Conservation (phyloP, 1,284 basidiomycete genomes). For the Porodaedalea pini region DNA sequence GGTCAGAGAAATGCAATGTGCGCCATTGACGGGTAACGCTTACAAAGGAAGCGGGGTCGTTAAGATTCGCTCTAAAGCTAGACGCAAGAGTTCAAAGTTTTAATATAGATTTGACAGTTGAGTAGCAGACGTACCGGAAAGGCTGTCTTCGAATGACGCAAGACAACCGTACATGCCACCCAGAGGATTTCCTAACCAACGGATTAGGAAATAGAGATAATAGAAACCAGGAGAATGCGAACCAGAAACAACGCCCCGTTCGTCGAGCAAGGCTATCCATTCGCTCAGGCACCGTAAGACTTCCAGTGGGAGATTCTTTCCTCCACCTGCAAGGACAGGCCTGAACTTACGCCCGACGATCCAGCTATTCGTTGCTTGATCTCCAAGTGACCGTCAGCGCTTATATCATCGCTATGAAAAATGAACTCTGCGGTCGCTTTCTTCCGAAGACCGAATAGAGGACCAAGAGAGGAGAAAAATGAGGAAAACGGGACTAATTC, state of each 20-base stretch:
- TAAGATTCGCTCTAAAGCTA: slow-evolving; percentile 54
- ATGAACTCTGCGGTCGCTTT: not conserved
- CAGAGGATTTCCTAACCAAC: slow-evolving; percentile 42
- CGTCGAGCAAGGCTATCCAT: slow-evolving; percentile 56
- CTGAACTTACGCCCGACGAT: slow-evolving; percentile 30
- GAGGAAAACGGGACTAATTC: slow-evolving; percentile 12
- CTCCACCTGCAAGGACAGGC: slow-evolving; percentile 39
- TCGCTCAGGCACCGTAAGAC: slow-evolving; percentile 52
- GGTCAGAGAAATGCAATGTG: not conserved
- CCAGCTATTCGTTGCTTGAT: not conserved
- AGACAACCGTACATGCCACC: slow-evolving; percentile 49
- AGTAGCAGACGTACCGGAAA: slow-evolving; percentile 39
- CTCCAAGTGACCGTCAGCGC: not conserved
- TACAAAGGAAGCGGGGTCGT: slow-evolving; percentile 65
- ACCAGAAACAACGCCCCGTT: slow-evolving; percentile 51
- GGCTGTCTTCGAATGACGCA: slow-evolving; percentile 49
- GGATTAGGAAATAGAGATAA: not conserved
- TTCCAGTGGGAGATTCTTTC: slow-evolving; percentile 49
- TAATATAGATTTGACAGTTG: not conserved
- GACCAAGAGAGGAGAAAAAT: not conserved
- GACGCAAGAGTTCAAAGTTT: not conserved
- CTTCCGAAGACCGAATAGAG: not conserved
- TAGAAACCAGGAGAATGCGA: slow-evolving; percentile 11
- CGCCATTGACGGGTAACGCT: slow-evolving; percentile 28
- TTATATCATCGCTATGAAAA: not conserved